Conservation (phyloP, 2,329 filamentous ascomycete species). For the Phialemonium atrogriseum region DNA sequence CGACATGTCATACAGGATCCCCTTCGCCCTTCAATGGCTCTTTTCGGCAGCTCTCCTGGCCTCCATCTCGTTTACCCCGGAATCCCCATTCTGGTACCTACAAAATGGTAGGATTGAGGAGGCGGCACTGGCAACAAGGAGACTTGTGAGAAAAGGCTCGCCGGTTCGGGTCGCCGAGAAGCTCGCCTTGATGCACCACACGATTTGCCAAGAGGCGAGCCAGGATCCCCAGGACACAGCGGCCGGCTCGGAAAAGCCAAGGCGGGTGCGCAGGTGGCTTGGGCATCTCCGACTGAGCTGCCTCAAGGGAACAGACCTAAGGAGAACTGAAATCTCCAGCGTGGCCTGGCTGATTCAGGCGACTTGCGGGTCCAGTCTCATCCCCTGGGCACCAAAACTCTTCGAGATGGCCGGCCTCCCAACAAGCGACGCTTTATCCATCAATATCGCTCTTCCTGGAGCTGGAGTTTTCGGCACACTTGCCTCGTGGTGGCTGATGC, state of each 20-base stretch:
- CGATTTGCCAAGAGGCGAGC: constrained; percentile 27
- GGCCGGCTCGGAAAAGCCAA: background rate
- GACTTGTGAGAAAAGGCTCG: constrained; percentile 32
- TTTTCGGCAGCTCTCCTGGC: constrained; percentile 35
- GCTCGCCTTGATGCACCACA: constrained; percentile 34
- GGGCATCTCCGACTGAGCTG: constrained; percentile 26
- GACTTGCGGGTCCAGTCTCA: constrained; percentile 25
- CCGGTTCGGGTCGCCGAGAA: constrained; percentile 25
- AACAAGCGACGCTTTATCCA: constrained; percentile 20
- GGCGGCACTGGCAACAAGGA: constrained; percentile 35
- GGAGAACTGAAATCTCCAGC: constrained; percentile 28
- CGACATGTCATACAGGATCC: constrained; percentile 37
- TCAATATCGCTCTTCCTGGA: constrained; percentile 29
- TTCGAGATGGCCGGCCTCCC: constrained; percentile 28
- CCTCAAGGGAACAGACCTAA: constrained; percentile 31
- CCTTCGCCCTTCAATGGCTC: constrained; percentile 39
- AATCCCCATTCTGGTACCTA: constrained; percentile 41
- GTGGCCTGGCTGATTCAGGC: constrained; percentile 24
- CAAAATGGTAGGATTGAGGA: constrained; percentile 34
- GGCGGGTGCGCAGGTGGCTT: background rate
- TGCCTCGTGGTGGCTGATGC: constrained; percentile 33
- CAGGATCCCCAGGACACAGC: constrained; percentile 16
- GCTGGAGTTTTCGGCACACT: constrained; percentile 34
- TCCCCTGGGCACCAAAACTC: constrained; percentile 31
- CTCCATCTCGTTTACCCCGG: constrained; percentile 32